These are phyloP conservation scores for Neurospora sp. DNA, from an alignment of 495 filamentous ascomycete species.

Conservation along the genomic window DNA sequence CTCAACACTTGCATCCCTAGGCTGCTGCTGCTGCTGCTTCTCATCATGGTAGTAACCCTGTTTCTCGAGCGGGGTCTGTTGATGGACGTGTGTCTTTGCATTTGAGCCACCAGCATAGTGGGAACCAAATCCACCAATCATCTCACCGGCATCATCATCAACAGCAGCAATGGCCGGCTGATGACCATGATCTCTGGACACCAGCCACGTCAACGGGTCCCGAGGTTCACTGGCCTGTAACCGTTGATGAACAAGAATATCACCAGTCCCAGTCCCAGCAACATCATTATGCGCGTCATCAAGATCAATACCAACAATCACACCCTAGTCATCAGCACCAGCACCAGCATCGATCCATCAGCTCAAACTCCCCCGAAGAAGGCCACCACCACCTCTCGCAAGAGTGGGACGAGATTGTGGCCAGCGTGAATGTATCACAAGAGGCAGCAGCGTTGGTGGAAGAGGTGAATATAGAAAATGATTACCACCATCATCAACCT, in stretches of 20 bases:
- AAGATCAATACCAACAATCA: constrained; percentile 1
- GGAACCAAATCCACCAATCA: background rate
- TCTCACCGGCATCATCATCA: background rate
- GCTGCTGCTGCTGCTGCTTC: background rate
- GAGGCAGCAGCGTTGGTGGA: background rate
- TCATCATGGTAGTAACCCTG: background rate
- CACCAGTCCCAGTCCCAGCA: background rate
- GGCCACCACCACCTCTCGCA: constrained; percentile 11
- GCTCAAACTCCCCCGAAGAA: background rate
- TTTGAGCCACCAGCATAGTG: background rate
- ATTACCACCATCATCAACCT: background rate
- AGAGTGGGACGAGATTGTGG: constrained; percentile 12
- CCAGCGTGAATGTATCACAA: background rate
- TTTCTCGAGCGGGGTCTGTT: background rate
- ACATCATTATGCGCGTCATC: background rate
- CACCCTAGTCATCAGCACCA: background rate
- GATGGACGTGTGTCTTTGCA: background rate
- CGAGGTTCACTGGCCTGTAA: background rate
- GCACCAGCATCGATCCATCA: background rate
- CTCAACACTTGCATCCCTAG: background rate
- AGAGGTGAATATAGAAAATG: background rate
- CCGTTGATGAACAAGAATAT: background rate
- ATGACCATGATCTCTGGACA: constrained; percentile 3
- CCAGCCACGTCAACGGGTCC: background rate
- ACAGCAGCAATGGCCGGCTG: background rate